Conservation (phyloP, 2,329 filamentous ascomycete genomes). For the Phaeosphaeriaceae sp. region DNA sequence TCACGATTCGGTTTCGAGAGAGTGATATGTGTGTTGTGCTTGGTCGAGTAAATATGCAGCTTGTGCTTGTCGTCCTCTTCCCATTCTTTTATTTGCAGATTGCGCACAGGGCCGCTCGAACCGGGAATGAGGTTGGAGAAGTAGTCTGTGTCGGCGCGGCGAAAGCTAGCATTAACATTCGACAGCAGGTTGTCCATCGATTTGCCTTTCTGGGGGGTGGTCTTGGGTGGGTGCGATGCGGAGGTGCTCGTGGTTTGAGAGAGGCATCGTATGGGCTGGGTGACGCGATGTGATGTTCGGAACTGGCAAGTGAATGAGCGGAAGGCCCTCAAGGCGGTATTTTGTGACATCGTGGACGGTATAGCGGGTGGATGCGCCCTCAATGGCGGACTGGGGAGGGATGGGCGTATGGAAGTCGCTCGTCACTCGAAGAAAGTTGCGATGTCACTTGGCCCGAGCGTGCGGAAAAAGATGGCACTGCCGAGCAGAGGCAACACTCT, state of each 20-base stretch:
- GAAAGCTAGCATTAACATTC: slow-evolving; percentile 24
- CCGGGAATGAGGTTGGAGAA: slow-evolving; percentile 30
- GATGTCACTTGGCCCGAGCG: slow-evolving; percentile 25
- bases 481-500: slow-evolving; percentile 17
- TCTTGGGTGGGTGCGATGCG: slow-evolving; percentile 11
- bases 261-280: slow-evolving; percentile 41
- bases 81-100: slow-evolving; percentile 34
- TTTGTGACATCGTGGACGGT: slow-evolving; percentile 29
- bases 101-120: slow-evolving; percentile 9
- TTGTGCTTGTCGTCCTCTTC: slow-evolving; percentile 71
- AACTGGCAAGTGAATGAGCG: slow-evolving; percentile 42
- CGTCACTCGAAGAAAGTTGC: slow-evolving; percentile 31
- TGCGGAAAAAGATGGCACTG: slow-evolving; percentile 32
- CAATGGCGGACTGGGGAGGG: slow-evolving; percentile 19
- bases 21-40: slow-evolving; percentile 96
- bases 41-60: slow-evolving; percentile 84
- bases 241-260: slow-evolving; percentile 34
- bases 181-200: slow-evolving; percentile 19
- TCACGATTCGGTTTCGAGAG: slow-evolving; percentile 82
- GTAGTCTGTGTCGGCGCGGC: slow-evolving; percentile 15
- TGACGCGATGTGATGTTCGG: slow-evolving; percentile 49
- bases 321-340: slow-evolving; percentile 34
- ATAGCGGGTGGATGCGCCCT: slow-evolving; percentile 15
- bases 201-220: slow-evolving; percentile 4
- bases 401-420: slow-evolving; percentile 11